A percentile compares a stretch with the other conserved stretches of the same genome.
Conservation (phyloP, 192 early-diverging fungal species). For the Phycomyces nitens region DNA sequence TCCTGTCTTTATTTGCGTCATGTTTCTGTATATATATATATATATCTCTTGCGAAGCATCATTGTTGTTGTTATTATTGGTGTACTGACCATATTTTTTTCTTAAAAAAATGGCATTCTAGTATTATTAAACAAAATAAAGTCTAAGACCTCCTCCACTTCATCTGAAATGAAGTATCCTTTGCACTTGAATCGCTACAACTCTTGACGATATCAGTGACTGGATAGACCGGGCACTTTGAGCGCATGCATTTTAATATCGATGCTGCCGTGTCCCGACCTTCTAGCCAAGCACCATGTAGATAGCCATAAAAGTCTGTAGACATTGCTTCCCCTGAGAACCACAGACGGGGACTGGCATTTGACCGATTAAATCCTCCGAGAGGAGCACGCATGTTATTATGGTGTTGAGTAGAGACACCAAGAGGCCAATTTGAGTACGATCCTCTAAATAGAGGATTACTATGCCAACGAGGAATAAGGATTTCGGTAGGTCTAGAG, state of each 20-base stretch:
- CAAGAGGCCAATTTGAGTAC: slow-evolving; percentile 41
- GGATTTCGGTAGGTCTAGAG: slow-evolving; percentile 19
- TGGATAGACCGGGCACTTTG: background rate
- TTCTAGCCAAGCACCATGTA: slow-evolving; percentile 41
- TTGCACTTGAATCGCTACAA: too few relatives aligned
- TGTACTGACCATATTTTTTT: too few relatives aligned
- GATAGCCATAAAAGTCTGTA: slow-evolving; percentile 31
- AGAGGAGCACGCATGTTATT: slow-evolving; percentile 36
- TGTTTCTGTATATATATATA: too few relatives aligned
- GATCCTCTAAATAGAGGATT: slow-evolving; percentile 40
- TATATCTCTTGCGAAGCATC: too few relatives aligned
- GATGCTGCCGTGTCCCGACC: slow-evolving; percentile 7
- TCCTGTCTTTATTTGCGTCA: too few relatives aligned
- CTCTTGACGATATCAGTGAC: too few relatives aligned
- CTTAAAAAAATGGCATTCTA: too few relatives aligned
- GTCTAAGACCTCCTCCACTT: too few relatives aligned
- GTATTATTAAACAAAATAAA: too few relatives aligned
- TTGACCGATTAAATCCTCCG: background rate
- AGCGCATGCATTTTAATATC: background rate
- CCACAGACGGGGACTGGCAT: slow-evolving; percentile 23
- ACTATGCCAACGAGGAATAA: slow-evolving; percentile 37
- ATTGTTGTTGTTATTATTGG: too few relatives aligned
- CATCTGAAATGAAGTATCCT: too few relatives aligned
- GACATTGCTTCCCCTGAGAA: slow-evolving; percentile 42
- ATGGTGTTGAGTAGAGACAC: slow-evolving; percentile 24